These are phyloP conservation scores for Magnaporthiopsis incrustans DNA, from an alignment of 2,329 filamentous ascomycete genomes.

Conservation along the genomic window DNA sequence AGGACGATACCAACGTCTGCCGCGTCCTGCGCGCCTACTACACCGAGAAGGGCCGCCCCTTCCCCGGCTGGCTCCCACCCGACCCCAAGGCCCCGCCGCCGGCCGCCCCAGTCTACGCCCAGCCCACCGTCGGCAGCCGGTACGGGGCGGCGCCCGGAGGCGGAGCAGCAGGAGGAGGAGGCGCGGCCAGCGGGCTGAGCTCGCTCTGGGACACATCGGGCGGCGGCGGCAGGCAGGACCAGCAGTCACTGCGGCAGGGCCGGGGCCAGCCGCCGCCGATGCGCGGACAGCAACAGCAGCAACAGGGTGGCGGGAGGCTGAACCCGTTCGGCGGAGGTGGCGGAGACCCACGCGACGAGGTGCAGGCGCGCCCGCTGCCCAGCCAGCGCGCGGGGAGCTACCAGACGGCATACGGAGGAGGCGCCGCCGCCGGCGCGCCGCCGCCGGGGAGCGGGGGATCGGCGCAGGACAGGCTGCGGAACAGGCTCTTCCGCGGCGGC, in stretches of 20 bases:
- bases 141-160: conserved; percentile 29
- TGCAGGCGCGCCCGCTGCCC: conserved; percentile 53
- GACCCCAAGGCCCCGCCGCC: conserved; percentile 70
- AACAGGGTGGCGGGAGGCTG: conserved; percentile 11
- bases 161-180: conserved; percentile 6
- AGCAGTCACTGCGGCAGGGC: conserved; percentile 38
- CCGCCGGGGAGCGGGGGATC: conserved; percentile 35
- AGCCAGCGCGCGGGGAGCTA: conserved; percentile 70
- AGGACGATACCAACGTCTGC: conserved; percentile 92
- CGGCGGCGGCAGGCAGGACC: conserved; percentile 26
- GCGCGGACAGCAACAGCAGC: conserved; percentile 18
- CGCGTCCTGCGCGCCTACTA: conserved; percentile 92
- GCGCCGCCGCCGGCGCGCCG: conserved; percentile 21
- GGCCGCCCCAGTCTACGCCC: conserved; percentile 43
- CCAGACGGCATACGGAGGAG: conserved; percentile 39
- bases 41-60: conserved; percentile 71
- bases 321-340: conserved; percentile 8
- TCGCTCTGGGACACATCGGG: conserved; percentile 48
- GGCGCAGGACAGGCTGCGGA: conserved; percentile 76
- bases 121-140: conserved; percentile 41
- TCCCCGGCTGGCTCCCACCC: conserved; percentile 81
- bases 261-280: conserved; percentile 27
- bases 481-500: conserved; percentile 67
- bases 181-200: conserved; percentile 34
- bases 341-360: conserved; percentile 24